Percentiles rank a stretch among this genome's conserved stretches.
Evolutionary conservation across 805 yeast genomes (phyloP).

Genomic region (Metschnikowia kunwiensis): DNA sequence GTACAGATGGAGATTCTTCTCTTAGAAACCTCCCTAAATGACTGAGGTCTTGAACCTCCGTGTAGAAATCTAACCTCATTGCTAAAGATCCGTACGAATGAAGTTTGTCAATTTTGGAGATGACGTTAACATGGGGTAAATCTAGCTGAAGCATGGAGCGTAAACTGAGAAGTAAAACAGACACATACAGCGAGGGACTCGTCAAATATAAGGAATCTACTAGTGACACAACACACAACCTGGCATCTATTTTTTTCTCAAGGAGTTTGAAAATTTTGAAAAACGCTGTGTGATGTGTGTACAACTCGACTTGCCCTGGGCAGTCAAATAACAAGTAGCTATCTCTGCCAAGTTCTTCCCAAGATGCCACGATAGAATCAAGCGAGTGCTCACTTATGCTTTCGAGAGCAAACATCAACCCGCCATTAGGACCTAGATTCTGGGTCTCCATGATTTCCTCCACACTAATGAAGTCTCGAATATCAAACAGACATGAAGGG

Average conservation of each 20-base stretch:
- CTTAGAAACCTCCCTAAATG: slow-evolving; percentile 66
- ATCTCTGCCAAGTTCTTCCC: slow-evolving; percentile 25
- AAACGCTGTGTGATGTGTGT: slow-evolving; percentile 82
- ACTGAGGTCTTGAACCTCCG: slow-evolving; percentile 84
- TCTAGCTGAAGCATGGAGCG: slow-evolving; percentile 92
- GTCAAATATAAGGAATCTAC: slow-evolving; percentile 81
- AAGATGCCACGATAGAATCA: slow-evolving; percentile 49
- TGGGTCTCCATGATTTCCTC: slow-evolving; percentile 77
- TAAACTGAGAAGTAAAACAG: slow-evolving; percentile 73
- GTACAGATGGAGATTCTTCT: slow-evolving; percentile 64
- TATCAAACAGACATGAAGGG: slow-evolving; percentile 66
- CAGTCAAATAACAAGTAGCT: slow-evolving; percentile 80
- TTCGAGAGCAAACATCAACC: slow-evolving; percentile 85
- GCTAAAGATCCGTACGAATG: slow-evolving; percentile 77
- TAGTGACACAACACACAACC: slow-evolving; percentile 81
- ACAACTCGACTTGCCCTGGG: slow-evolving; percentile 95
- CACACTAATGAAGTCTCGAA: slow-evolving; percentile 69
- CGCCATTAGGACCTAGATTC: slow-evolving; percentile 85
- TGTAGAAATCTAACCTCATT: slow-evolving; percentile 78
- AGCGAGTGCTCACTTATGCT: slow-evolving; percentile 40
- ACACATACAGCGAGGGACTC: slow-evolving; percentile 84
- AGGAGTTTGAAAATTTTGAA: slow-evolving; percentile 62
- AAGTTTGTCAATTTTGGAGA: slow-evolving; percentile 85
- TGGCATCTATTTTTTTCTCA: slow-evolving; percentile 53
- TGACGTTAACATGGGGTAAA: slow-evolving; percentile 88